Percentiles rank a stretch among this genome's conserved stretches.
These are phyloP conservation scores for Penicillium palitans DNA, from an alignment of 2,329 filamentous ascomycete genomes.

Conservation along the genomic window DNA sequence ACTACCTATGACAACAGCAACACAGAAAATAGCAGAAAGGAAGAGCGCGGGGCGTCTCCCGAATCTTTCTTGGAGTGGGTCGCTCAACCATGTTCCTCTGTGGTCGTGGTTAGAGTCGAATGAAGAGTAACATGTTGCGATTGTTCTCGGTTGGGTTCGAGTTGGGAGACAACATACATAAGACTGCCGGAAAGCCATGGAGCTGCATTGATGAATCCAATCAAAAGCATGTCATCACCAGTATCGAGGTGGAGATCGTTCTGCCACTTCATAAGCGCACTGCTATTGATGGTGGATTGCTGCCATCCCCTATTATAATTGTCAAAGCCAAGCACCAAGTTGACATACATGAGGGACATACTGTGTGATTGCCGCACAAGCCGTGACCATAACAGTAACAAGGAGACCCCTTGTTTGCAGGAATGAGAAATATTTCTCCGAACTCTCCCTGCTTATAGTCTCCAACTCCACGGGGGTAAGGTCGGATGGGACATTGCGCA, in stretches of 20 bases:
- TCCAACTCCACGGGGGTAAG: not conserved
- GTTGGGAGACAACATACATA: not conserved
- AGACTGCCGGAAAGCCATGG: conserved; percentile 2
- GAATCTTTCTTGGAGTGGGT: conserved; percentile 22
- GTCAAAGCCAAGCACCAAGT: not conserved
- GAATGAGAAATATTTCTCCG: not conserved
- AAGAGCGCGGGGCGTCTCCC: conserved; percentile 42
- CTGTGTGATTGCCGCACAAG: conserved; percentile 30
- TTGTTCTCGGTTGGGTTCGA: too few species aligned
- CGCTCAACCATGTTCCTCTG: conserved; percentile 22
- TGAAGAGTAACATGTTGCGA: not conserved
- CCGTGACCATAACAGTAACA: conserved; percentile 24
- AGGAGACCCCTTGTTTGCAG: not conserved
- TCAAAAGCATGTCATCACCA: not conserved
- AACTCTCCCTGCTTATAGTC: not conserved
- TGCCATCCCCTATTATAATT: conserved; percentile 23
- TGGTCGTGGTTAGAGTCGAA: not conserved
- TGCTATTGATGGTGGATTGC: conserved; percentile 27
- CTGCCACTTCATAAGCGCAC: conserved; percentile 2
- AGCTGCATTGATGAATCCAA: conserved; percentile 1
- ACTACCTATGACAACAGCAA: conserved; percentile 2
- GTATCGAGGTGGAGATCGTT: not conserved
- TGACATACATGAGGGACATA: conserved; percentile 7
- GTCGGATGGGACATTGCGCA: not conserved
- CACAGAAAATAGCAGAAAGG: conserved; percentile 34